Conservation (phyloP, 179 eudicot genomes). For the Camellia oleifera region DNA sequence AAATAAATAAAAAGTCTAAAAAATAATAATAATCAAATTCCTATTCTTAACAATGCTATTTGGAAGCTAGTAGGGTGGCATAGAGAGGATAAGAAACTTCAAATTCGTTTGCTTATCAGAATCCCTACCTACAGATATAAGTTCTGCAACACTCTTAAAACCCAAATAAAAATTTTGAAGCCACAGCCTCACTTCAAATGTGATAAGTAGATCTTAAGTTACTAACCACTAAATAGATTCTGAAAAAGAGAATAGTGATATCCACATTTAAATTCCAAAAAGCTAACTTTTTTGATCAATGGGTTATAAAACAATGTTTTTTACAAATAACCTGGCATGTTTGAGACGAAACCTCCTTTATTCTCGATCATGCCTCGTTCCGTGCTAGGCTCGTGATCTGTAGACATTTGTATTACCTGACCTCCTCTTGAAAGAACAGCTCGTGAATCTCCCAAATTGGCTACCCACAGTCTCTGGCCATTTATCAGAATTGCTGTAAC, state of each 20-base stretch:
- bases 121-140: background rate
- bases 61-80: background rate
- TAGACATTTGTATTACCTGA: conserved; percentile 52
- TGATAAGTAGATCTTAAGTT: background rate
- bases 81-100: background rate
- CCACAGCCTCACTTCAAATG: background rate
- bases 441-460: conserved; percentile 75
- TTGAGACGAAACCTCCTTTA: conserved; percentile 76
- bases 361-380: conserved; percentile 61
- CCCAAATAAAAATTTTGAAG: background rate
- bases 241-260: background rate
- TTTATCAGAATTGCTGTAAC: conserved; percentile 73
- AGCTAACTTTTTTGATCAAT: background rate
- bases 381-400: conserved; percentile 64
- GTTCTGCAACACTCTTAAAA: background rate
- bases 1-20: background rate
- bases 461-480: conserved; percentile 58
- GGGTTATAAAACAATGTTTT: background rate
- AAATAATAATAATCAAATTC: background rate
- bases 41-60: background rate
- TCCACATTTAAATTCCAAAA: background rate
- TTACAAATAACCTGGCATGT: conserved; percentile 54
- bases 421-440: conserved; percentile 62
- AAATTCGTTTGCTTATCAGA: background rate
- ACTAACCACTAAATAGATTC: too few species aligned